Evolutionary conservation across 1,284 basidiomycete genomes (phyloP).

Genomic region (Pseudozyma pruni): DNA sequence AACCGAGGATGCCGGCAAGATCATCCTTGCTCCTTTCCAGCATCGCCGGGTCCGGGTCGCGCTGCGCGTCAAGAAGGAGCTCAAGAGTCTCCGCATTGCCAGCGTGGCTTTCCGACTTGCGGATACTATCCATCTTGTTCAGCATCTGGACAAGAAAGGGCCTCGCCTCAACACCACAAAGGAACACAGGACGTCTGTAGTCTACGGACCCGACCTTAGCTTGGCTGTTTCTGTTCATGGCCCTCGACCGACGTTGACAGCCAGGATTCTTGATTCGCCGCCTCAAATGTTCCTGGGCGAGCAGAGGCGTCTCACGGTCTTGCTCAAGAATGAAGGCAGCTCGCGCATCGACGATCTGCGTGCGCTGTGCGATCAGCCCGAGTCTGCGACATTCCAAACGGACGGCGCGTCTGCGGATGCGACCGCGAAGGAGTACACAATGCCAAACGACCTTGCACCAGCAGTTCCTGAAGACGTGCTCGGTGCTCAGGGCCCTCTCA

Average conservation of each 20-base stretch:
- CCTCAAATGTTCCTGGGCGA: constrained; percentile 20
- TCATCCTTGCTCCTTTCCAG: constrained; percentile 13
- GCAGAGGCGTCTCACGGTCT: constrained; percentile 12
- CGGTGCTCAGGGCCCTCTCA: neutral
- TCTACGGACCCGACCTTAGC: constrained; percentile 69
- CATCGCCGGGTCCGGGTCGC: constrained; percentile 9
- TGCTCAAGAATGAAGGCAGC: constrained; percentile 27
- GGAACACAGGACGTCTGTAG: constrained; percentile 67
- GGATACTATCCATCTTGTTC: constrained; percentile 68
- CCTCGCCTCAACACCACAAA: constrained; percentile 69
- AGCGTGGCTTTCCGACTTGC: constrained; percentile 69
- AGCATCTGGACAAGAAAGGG: constrained; percentile 69
- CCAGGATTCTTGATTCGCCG: constrained; percentile 16
- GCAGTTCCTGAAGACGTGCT: constrained; percentile 2
- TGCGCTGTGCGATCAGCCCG: constrained; percentile 25
- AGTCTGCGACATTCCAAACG: constrained; percentile 14
- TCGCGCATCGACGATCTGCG: constrained; percentile 22
- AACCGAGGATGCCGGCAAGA: constrained; percentile 54
- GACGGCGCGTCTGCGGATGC: constrained; percentile 21
- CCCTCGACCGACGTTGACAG: constrained; percentile 23
- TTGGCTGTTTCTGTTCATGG: constrained; percentile 67
- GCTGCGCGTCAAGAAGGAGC: constrained; percentile 15
- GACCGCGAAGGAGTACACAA: constrained; percentile 2
- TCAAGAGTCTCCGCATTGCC: constrained; percentile 52
- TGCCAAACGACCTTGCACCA: constrained; percentile 63